A percentile compares a stretch with the other conserved stretches of the same genome.
Conservation (phyloP, 1,284 basidiomycete species). For the Ceratobasidium theobromae region DNA sequence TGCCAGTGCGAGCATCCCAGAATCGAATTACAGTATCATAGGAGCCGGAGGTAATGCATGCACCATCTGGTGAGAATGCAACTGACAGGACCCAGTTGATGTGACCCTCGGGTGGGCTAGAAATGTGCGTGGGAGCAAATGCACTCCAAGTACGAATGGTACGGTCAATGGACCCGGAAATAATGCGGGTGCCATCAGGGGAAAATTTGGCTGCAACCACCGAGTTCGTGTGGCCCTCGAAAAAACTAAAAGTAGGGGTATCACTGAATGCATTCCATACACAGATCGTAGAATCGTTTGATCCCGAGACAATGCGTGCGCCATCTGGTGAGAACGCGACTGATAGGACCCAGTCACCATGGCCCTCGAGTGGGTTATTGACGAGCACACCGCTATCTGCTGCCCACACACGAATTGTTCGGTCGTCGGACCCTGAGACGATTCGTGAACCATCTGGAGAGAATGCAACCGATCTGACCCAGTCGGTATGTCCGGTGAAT, state of each 20-base stretch:
- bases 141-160: too few relatives aligned
- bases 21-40: slow-evolving; percentile 21
- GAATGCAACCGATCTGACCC: background rate
- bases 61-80: slow-evolving; percentile 24
- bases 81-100: too few relatives aligned
- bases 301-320: too few relatives aligned
- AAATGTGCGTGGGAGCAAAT: too few relatives aligned
- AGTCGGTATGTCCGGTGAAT: background rate
- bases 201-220: too few relatives aligned
- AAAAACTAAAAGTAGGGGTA: too few relatives aligned
- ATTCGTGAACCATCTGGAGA: background rate
- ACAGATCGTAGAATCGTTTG: too few relatives aligned
- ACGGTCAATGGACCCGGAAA: background rate
- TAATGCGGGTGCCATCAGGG: slow-evolving; percentile 12
- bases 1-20: slow-evolving; percentile 27
- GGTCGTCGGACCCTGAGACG: slow-evolving; percentile 50
- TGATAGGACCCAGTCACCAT: background rate
- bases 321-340: background rate
- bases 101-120: too few relatives aligned
- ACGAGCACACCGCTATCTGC: background rate
- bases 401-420: background rate
- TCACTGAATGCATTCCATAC: too few relatives aligned
- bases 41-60: slow-evolving; percentile 25
- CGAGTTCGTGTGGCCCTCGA: too few relatives aligned
- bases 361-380: background rate